phyloP scores from a whole-genome alignment of 164 flowering plant genomes.

The Saururus chinensis region DNA sequence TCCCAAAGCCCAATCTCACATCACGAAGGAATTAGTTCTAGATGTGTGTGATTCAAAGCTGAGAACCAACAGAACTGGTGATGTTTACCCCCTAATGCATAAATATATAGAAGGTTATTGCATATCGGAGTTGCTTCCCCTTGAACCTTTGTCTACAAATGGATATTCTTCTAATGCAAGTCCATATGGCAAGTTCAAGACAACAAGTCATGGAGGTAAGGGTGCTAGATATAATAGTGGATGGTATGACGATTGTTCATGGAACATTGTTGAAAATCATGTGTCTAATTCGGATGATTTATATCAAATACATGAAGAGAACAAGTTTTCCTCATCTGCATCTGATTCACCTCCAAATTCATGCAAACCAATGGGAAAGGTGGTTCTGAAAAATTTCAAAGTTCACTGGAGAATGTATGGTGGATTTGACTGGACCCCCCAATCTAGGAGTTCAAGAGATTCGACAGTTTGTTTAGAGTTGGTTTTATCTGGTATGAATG shows the following conservation, averaged over 20 bases:
- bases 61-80: constrained; percentile 11
- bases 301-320: constrained; percentile 12
- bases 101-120: constrained; percentile 74
- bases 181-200: constrained; percentile 15
- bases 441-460: constrained; percentile 43
- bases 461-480: constrained; percentile 54
- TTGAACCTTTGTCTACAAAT: constrained; percentile 29
- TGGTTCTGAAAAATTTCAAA: constrained; percentile 50
- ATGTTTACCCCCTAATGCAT: constrained; percentile 23
- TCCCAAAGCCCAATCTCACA: constrained; percentile 15
- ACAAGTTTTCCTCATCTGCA: constrained; percentile 14
- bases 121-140: constrained; percentile 41
- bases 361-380: constrained; percentile 35
- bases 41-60: constrained; percentile 11
- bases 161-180: constrained; percentile 12
- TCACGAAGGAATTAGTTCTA: constrained; percentile 23
- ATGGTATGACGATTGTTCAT: constrained; percentile 61
- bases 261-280: constrained; percentile 66
- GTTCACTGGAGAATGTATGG: constrained; percentile 71
- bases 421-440: constrained; percentile 72
- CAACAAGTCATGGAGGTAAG: constrained; percentile 13
- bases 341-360: constrained; percentile 16
- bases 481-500: constrained; percentile 38
- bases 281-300: constrained; percentile 25
- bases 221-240: constrained; percentile 33